Percentiles rank a stretch among this genome's conserved stretches.
Conservation (phyloP, 2,329 filamentous ascomycete genomes). For the Conoideocrella luteorostrata region DNA sequence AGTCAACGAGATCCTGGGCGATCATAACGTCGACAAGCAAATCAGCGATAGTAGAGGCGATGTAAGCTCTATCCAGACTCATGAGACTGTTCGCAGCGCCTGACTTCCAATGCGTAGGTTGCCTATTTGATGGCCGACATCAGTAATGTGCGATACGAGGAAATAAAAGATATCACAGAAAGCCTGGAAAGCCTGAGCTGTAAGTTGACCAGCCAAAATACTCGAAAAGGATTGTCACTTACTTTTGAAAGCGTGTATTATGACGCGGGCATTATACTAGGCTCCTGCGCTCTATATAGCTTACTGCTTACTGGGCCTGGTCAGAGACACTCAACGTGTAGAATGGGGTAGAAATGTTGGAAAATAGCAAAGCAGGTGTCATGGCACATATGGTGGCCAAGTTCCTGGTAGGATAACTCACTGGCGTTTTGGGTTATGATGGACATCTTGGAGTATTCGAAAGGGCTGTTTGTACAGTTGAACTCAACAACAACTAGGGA, state of each 20-base stretch:
- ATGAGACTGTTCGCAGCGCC: not conserved
- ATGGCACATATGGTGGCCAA: no score
- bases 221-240: not conserved
- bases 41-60: constrained; percentile 94
- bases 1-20: constrained; percentile 91
- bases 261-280: constrained; percentile 44
- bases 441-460: not conserved
- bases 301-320: not conserved
- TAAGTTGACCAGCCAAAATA: constrained; percentile 38
- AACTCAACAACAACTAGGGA: constrained; percentile 8
- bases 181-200: constrained; percentile 74
- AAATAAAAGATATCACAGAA: constrained; percentile 83
- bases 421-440: not conserved
- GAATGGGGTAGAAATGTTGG: not conserved
- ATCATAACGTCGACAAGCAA: constrained; percentile 98
- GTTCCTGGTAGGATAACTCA: not conserved
- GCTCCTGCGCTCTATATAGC: no score
- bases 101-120: constrained; percentile 38
- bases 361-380: no score
- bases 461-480: constrained; percentile 1
- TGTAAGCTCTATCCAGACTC: constrained; percentile 35
- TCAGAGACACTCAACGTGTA: constrained; percentile 6
- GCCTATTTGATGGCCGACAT: constrained; percentile 98
- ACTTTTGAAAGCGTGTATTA: constrained; percentile 29
- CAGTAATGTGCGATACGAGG: constrained; percentile 70